phyloP scores from a whole-genome alignment of 257 asterid species.

The Salvia rosmarinus region DNA sequence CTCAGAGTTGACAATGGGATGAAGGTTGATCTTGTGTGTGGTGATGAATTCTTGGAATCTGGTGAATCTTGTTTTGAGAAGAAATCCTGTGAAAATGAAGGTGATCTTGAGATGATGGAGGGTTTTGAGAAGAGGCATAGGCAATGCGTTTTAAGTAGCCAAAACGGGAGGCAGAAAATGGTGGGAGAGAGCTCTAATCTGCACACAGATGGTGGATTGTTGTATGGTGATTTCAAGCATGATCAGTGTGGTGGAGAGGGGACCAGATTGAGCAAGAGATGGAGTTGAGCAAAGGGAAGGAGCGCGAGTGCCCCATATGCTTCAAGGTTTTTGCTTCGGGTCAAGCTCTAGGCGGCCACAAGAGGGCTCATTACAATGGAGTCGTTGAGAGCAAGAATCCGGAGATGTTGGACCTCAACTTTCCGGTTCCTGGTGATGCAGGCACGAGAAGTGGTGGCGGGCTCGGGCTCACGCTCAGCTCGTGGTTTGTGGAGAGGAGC shows the following conservation, averaged over 20 bases:
- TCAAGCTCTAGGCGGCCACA: constrained; percentile 88
- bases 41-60: constrained; percentile 24
- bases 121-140: constrained; percentile 27
- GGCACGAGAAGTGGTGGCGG: constrained; percentile 27
- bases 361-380: constrained; percentile 67
- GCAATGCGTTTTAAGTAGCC: constrained; percentile 34
- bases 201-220: constrained; percentile 1
- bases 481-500: constrained; percentile 50
- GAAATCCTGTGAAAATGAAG: constrained; percentile 22
- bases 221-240: constrained; percentile 17
- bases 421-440: constrained; percentile 41
- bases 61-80: constrained; percentile 21
- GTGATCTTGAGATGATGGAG: constrained; percentile 33
- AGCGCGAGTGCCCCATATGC: constrained; percentile 55
- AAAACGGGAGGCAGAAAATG: constrained; percentile 29
- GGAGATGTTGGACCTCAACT: constrained; percentile 50
- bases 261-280: constrained; percentile 12
- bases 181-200: constrained; percentile 15
- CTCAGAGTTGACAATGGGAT: neutral
- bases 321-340: constrained; percentile 73
- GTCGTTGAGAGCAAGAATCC: constrained; percentile 37
- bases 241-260: neutral
- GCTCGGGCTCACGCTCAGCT: constrained; percentile 32
- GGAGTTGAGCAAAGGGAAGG: constrained; percentile 41
- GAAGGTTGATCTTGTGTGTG: neutral